A percentile compares a stretch with the other conserved stretches of the same genome.
These are phyloP conservation scores for Wickerhamomyces sydowiorum DNA, from an alignment of 805 yeast species.

Conservation along the genomic window DNA sequence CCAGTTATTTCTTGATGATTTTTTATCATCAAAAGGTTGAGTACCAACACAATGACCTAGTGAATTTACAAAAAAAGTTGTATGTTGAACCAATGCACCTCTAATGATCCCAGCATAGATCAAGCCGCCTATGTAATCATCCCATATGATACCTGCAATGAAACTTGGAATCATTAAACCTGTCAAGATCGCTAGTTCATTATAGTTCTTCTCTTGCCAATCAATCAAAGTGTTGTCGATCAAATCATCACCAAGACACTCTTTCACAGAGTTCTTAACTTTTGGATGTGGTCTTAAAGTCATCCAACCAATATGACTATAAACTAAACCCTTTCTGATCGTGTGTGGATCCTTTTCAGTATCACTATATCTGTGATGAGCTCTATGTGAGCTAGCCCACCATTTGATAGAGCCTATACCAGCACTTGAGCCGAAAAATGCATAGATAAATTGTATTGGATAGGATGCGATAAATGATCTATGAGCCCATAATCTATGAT, in stretches of 20 bases:
- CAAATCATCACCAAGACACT: conserved; percentile 49
- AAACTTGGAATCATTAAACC: conserved; percentile 60
- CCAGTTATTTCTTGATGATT: conserved; percentile 68
- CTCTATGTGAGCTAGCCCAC: conserved; percentile 83
- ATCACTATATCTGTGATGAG: conserved; percentile 87
- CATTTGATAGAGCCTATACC: conserved; percentile 72
- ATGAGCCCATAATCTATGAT: conserved; percentile 75
- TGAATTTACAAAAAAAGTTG: conserved; percentile 72
- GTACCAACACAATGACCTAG: conserved; percentile 75
- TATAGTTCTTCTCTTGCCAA: conserved; percentile 31
- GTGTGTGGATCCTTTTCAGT: conserved; percentile 87
- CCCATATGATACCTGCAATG: conserved; percentile 63
- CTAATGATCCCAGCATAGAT: conserved; percentile 75
- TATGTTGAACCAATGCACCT: conserved; percentile 70
- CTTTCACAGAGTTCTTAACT: conserved; percentile 29
- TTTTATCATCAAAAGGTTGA: conserved; percentile 68
- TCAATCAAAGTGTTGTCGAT: conserved; percentile 46
- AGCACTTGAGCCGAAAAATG: conserved; percentile 62
- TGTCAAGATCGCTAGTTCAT: conserved; percentile 41
- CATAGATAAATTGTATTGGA: conserved; percentile 42
- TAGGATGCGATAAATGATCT: conserved; percentile 43
- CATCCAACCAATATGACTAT: conserved; percentile 89
- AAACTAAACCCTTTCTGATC: conserved; percentile 72
- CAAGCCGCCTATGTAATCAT: conserved; percentile 72
- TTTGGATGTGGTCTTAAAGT: conserved; percentile 60